Base-by-base conservation (phyloP, 805 yeast genomes). In the Saturnispora hagleri region DNA sequence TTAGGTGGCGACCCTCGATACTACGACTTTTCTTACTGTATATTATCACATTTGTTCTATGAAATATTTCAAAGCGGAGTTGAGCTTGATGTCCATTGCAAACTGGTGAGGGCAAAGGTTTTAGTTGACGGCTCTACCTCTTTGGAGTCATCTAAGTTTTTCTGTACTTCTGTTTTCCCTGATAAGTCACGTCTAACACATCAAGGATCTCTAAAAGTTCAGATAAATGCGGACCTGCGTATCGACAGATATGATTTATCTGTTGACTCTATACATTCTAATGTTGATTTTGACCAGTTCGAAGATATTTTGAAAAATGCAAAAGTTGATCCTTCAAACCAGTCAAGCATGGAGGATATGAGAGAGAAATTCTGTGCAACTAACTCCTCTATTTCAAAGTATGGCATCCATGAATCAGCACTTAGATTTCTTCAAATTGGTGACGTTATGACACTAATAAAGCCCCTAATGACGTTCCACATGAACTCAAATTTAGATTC, bases 221-320 rank as follows among this genome's bases (percentile, higher is more conserved):
- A 80, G 6, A 76, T 88, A 68, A 82, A 80, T 60, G 71, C 82
- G 33, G 76, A 74, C 49, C 69, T 86, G 54, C 75, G 78, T 56
- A 76, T 89, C 28, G 95, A 87, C 57, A 84, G 86, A 80, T 63
- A 84, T 43, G 95, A 86, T 60, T 69, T 84, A 55, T 76, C 75
- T 26, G 65, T 76, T 4, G 73, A 71, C 51, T 54, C 59, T 71
- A 73, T 58, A 67, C 74, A 64, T 61, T 71, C 50, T 74, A 82
- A 52, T 71, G 72, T 55, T 57, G 77, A 54, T 70, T 70, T 61
- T 69, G 76, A 76, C 5, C 65, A 77, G 0, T 56, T 77, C 38
- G 81, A 77, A 50, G 69, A 64, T 38, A 38, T 38, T 7, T 17
- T 38, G 13, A 38, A 38, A 20, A 38, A 38, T 18, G 5, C 24